Evolutionary conservation across 73 alveolate genomes (phyloP), one percentile per base, ranked within the genome.

Genomic region (Stentor roeselii): DNA sequence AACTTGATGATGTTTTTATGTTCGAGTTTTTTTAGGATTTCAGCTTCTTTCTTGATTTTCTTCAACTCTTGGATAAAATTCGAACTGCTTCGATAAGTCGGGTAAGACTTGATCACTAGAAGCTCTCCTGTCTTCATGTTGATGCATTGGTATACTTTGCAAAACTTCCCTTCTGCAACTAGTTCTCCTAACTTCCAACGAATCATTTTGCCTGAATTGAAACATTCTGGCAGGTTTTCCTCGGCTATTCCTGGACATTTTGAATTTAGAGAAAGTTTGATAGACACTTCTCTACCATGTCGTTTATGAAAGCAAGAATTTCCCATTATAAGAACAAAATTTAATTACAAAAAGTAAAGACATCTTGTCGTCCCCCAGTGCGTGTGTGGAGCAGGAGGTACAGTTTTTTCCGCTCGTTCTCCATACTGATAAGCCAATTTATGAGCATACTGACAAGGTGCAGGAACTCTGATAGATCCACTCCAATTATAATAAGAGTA

Each of bases 391-490:
- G 34, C 34, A 21, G 88, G 42, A 21, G 90, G 90, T 39, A 76
- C 86, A 39, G 74, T 82, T 0, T 87, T 83, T 40, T 87, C 80
- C 30, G 61, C 86, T 82, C 96, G 86, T 60, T 92, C 97, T 82
- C 97, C 95, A 39, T 94, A 84, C 78, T 94, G 94, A 74, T 93
- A 86, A 37, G 97, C 95, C 14, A 95, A 90, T 60, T 89, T 92
- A 88, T 95, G 98, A 21, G 99, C 99, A 95, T 92, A 95, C 87
- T 94, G 86, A 50, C 95, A 87, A 37, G 98, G 95, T 34, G 98
- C 95, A 35, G 99, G 99, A 60, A 90, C 97, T 89, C 95, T 92
- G 60, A 96, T 92, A 30, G 98, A 93, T 4, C 99, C 98, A 76
- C 93, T 91, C 93, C 95, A 95, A 89, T 96, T 96, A 90, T 96